Conservation (phyloP, 176 grass and related monocot species). For the Themeda triandra region DNA sequence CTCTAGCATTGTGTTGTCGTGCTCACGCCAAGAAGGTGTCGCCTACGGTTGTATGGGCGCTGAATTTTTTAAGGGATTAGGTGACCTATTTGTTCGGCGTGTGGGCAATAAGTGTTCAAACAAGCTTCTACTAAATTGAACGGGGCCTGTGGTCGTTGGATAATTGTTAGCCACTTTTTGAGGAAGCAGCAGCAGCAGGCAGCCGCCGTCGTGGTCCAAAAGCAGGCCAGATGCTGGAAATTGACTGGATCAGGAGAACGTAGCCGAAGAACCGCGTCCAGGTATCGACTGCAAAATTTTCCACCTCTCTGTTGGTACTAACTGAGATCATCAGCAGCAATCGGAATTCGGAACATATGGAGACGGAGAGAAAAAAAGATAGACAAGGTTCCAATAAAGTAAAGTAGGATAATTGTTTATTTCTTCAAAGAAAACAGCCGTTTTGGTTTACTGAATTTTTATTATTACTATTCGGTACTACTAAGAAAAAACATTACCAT, state of each 20-base stretch:
- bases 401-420: too few species aligned
- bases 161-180: constrained; percentile 17
- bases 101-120: constrained; percentile 25
- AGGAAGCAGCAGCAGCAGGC: not conserved
- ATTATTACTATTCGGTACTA: too few species aligned
- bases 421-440: too few species aligned
- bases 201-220: constrained; percentile 9
- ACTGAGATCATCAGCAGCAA: not conserved
- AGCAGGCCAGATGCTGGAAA: constrained; percentile 19
- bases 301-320: too few species aligned
- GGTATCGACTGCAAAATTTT: not conserved
- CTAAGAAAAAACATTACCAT: too few species aligned
- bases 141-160: constrained; percentile 17
- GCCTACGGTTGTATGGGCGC: not conserved
- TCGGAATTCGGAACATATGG: not conserved
- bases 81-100: constrained; percentile 39
- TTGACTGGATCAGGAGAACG: constrained; percentile 19
- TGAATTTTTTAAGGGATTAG: constrained; percentile 20
- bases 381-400: too few species aligned
- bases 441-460: too few species aligned
- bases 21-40: constrained; percentile 17
- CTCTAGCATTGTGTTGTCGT: not conserved
- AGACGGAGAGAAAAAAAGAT: not conserved
- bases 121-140: constrained; percentile 20
- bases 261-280: not conserved